Conservation (phyloP, 148 eudicot genomes). For the Vaccinium myrtillus region DNA sequence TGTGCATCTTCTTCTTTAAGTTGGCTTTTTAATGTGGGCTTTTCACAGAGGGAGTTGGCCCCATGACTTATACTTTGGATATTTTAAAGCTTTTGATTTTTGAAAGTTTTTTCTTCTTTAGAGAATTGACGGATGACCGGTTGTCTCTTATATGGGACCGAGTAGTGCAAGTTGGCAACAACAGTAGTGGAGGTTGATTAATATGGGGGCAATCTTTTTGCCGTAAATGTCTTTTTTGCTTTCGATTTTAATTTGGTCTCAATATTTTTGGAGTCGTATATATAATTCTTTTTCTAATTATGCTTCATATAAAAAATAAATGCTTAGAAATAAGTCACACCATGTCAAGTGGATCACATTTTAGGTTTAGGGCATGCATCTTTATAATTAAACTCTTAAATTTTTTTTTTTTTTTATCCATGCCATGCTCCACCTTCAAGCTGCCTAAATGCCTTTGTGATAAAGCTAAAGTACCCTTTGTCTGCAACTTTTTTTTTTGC, state of each 20-base stretch:
- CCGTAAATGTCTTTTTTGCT: neutral
- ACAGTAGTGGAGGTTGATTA: neutral
- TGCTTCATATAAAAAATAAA: too few species aligned
- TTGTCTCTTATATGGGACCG: neutral
- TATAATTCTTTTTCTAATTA: neutral
- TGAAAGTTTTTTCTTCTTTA: neutral
- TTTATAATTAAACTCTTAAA: neutral
- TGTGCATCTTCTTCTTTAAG: neutral
- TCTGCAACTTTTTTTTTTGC: too few species aligned
- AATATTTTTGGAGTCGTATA: neutral
- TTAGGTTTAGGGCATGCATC: neutral
- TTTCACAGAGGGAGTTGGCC: slow-evolving; percentile 4
- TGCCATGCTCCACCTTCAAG: neutral
- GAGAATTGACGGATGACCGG: neutral
- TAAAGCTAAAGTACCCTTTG: neutral
- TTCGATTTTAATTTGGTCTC: neutral
- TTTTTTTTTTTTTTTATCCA: neutral
- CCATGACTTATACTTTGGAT: neutral
- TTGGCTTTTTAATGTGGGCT: slow-evolving; percentile 11
- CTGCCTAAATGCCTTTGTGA: neutral
- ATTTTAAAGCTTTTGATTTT: neutral
- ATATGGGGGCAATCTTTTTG: neutral
- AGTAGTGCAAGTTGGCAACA: neutral
- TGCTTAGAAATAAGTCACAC: neutral
- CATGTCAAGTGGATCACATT: neutral